A percentile compares a stretch with the other conserved stretches of the same genome.
These are phyloP conservation scores for Fragaria ananassa DNA, from an alignment of 306 rosid species.

Conservation along the genomic window DNA sequence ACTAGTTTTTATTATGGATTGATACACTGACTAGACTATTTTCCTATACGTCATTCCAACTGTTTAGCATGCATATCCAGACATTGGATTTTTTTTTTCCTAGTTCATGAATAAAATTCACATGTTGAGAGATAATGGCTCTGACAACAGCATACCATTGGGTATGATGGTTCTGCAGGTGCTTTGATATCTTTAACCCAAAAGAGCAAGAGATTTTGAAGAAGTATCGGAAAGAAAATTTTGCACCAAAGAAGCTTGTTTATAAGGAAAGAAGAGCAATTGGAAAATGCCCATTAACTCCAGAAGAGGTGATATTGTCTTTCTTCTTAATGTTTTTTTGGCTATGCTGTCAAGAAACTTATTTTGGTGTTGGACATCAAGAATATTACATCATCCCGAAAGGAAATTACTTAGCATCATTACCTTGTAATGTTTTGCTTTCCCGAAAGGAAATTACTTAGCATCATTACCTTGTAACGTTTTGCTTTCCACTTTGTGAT, in stretches of 20 bases:
- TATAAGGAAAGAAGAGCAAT: slow-evolving; percentile 89
- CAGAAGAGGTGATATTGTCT: slow-evolving; percentile 76
- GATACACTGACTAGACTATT: not conserved
- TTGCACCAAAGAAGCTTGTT: slow-evolving; percentile 77
- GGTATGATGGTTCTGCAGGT: slow-evolving; percentile 45
- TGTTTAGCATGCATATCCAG: slow-evolving; percentile 11
- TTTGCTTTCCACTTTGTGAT: not conserved
- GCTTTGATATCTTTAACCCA: slow-evolving; percentile 76
- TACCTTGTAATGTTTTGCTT: not conserved
- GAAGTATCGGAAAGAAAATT: slow-evolving; percentile 78
- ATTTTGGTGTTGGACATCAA: slow-evolving; percentile 2
- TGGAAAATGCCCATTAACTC: slow-evolving; percentile 96
- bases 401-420: not conserved
- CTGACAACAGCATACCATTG: slow-evolving; percentile 12
- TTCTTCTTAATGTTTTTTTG: slow-evolving; percentile 8
- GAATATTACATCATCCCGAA: not conserved
- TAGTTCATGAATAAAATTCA: not conserved
- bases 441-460: not conserved
- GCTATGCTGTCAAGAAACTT: not conserved
- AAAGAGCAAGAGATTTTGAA: slow-evolving; percentile 68
- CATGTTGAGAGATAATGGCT: slow-evolving; percentile 1
- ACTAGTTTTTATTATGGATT: not conserved
- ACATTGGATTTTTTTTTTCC: not conserved
- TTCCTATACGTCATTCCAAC: not conserved
- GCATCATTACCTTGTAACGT: not conserved